Percentiles rank a stretch among this genome's conserved stretches.
Evolutionary conservation across 1,139 yeast genomes (phyloP).

Genomic region (Blastobotrys capitulatus): DNA sequence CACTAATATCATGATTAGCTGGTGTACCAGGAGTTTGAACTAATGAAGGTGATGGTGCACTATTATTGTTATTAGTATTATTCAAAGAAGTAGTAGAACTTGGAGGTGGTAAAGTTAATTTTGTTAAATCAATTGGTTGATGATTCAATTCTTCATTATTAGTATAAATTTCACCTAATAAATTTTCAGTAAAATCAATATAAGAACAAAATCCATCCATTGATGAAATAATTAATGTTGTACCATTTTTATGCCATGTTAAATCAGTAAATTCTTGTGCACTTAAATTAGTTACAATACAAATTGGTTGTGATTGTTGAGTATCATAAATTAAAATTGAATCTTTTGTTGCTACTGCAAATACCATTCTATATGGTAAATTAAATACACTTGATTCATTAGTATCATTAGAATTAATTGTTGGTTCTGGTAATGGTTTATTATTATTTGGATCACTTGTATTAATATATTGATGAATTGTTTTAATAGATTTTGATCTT

Average conservation of each 20-base stretch:
- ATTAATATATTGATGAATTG: conserved; percentile 11
- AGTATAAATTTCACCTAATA: conserved; percentile 45
- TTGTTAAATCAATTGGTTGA: background rate
- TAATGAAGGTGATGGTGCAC: background rate
- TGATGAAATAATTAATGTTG: conserved; percentile 67
- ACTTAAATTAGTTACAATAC: conserved; percentile 72
- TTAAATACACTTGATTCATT: conserved; percentile 38
- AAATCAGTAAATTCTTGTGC: conserved; percentile 85
- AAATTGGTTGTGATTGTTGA: conserved; percentile 59
- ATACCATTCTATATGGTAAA: conserved; percentile 72
- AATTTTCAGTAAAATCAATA: conserved; percentile 45
- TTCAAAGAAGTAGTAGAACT: background rate
- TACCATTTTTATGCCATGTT: conserved; percentile 78
- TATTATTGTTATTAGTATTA: background rate
- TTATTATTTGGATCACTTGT: background rate
- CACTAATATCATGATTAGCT: background rate
- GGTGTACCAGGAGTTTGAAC: background rate
- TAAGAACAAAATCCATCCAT: conserved; percentile 92
- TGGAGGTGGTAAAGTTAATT: background rate
- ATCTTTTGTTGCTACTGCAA: conserved; percentile 92
- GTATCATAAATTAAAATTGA: conserved; percentile 83
- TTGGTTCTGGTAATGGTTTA: conserved; percentile 10
- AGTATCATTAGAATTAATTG: background rate
- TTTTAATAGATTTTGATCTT: conserved; percentile 19
- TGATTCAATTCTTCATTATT: conserved; percentile 6